A percentile compares a stretch with the other conserved stretches of the same genome.
These are phyloP conservation scores for Termitomyces sp. DNA, from an alignment of 768 basidiomycete genomes.

Conservation along the genomic window DNA sequence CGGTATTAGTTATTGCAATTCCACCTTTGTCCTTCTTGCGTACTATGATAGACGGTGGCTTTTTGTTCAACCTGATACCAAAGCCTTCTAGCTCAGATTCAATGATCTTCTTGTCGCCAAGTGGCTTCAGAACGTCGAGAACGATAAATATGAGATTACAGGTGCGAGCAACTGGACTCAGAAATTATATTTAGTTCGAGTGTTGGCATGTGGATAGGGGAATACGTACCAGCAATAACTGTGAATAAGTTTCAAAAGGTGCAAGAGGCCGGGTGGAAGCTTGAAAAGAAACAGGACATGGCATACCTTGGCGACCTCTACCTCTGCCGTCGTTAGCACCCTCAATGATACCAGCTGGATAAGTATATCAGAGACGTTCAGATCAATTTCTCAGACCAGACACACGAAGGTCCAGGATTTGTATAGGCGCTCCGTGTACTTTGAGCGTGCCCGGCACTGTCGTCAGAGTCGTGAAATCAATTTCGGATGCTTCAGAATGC, in stretches of 20 bases:
- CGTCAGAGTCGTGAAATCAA: slow-evolving; percentile 95
- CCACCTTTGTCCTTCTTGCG: slow-evolving; percentile 90
- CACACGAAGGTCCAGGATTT: slow-evolving; percentile 89
- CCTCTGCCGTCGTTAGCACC: slow-evolving; percentile 96
- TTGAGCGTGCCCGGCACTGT: slow-evolving; percentile 94
- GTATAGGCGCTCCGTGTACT: slow-evolving; percentile 94
- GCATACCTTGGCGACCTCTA: slow-evolving; percentile 87
- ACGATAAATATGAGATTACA: slow-evolving; percentile 99
- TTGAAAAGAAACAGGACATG: neutral
- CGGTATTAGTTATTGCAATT: slow-evolving; percentile 93
- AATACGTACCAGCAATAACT: slow-evolving; percentile 74
- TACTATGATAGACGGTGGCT: slow-evolving; percentile 81
- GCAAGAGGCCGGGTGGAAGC: neutral
- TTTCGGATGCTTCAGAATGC: slow-evolving; percentile 92
- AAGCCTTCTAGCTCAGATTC: slow-evolving; percentile 97
- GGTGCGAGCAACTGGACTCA: slow-evolving; percentile 82
- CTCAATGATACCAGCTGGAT: slow-evolving; percentile 91
- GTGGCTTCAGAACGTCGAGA: slow-evolving; percentile 96
- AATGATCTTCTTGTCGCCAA: slow-evolving; percentile 90
- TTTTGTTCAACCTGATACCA: slow-evolving; percentile 94
- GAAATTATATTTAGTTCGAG: slow-evolving; percentile 10
- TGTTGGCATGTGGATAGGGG: slow-evolving; percentile 7
- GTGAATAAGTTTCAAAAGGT: neutral
- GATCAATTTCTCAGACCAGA: slow-evolving; percentile 7
- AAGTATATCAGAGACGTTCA: neutral